Evolutionary conservation across 192 early-diverging fungal species (phyloP), one percentile per base, ranked within the genome.

Genomic region (Entomortierella parvispora): DNA sequence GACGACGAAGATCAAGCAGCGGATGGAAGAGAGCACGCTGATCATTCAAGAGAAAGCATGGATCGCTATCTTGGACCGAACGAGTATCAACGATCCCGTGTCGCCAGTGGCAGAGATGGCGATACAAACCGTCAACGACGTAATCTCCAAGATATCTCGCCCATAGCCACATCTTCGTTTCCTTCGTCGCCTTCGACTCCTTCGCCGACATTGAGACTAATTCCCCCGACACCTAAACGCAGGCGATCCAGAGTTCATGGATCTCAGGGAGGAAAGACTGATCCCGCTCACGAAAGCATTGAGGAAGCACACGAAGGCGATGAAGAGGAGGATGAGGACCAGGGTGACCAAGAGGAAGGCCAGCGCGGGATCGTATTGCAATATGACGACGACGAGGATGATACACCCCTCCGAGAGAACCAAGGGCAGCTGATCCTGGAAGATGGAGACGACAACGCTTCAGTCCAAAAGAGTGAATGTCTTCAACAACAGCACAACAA

Each of bases 141-240:
- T 12, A 5, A 40, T 12, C 37, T 12, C 12, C 37, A 40, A 40
- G 37, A 9, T 9, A 40, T 40, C 12, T 40, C 37, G 12, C 37
- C 37, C 5, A 12, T 40, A 40, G 37, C 37, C 12, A 12, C 5
- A 29, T 40, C 37, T 9, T 40, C 37, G 5, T 40, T 40, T 12
- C 37, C 53, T 6, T 50, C 72, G 2, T 57, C 61, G 3, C 74
- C 74, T 3, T 68, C 74, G 1, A 77, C 74, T 0, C 74, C 74
- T 14, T 77, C 74, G 11, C 74, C 74, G 0, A 77, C 74, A 3
- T 45, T 77, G 4, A 33, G 74, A 20, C 49, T 77, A 12, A 77
- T 77, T 43, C 74, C 74, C 32, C 74, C 74, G 58, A 77, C 74
- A 22, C 74, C 74, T 11, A 77, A 61, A 26, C 59, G 57, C 20